Conservation (phyloP, 176 grass and related monocot species). For the Leersia perrieri region DNA sequence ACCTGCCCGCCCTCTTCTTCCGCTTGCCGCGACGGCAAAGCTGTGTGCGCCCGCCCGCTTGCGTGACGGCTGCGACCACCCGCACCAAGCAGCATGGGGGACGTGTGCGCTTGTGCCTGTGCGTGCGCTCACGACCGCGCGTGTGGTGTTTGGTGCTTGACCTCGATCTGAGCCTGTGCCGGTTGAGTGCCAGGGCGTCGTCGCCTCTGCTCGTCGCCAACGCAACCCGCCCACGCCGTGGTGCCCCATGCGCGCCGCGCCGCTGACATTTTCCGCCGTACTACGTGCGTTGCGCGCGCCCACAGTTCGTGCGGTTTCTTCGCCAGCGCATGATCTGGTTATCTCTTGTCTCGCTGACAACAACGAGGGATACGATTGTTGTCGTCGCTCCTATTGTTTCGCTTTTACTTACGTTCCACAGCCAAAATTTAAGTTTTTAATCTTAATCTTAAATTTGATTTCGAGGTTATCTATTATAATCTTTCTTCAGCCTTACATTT, state of each 20-base stretch:
- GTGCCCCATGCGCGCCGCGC: neutral
- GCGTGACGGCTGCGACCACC: slow-evolving; percentile 39
- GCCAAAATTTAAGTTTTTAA: too few species aligned
- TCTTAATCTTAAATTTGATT: too few species aligned
- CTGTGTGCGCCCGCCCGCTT: neutral
- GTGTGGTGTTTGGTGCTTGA: neutral
- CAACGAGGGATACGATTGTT: too few species aligned
- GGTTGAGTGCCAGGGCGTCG: slow-evolving; percentile 2
- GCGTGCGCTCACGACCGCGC: neutral
- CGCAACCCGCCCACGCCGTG: neutral
- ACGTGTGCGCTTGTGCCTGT: too few species aligned
- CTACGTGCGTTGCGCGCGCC: neutral
- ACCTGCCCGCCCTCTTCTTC: neutral
- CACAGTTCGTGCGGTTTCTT: neutral
- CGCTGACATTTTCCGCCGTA: slow-evolving; percentile 29
- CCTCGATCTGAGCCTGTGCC: neutral
- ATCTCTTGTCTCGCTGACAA: too few species aligned
- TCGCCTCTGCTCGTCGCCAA: neutral
- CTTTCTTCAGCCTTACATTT: too few species aligned
- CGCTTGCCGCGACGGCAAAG: slow-evolving; percentile 30
- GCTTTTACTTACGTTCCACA: too few species aligned
- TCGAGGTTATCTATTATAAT: too few species aligned
- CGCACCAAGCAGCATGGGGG: neutral
- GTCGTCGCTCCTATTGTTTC: too few species aligned
- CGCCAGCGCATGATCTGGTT: too few species aligned